A percentile compares a stretch with the other conserved stretches of the same genome.
phyloP scores from a whole-genome alignment of 495 filamentous ascomycete species.

The Xylaria sp. region DNA sequence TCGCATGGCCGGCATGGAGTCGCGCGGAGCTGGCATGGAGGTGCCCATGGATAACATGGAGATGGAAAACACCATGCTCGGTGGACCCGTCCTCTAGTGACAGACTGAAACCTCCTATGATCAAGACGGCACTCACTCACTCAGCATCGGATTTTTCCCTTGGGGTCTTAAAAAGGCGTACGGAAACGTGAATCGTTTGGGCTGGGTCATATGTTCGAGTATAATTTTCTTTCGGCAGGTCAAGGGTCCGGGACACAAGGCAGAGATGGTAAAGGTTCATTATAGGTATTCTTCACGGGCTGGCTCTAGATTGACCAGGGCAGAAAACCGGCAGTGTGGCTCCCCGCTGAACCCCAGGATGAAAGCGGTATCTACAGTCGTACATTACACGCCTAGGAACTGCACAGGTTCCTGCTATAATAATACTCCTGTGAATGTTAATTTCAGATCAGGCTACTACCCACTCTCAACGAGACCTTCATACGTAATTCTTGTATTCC shows the following conservation, averaged over 20 bases:
- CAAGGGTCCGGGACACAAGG: slow-evolving; percentile 20
- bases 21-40: slow-evolving; percentile 48
- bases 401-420: background rate
- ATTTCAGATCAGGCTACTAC: slow-evolving; percentile 3
- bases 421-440: background rate
- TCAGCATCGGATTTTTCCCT: background rate
- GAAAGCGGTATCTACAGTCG: slow-evolving; percentile 12
- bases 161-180: slow-evolving; percentile 24
- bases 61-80: slow-evolving; percentile 38
- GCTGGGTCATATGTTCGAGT: slow-evolving; percentile 22
- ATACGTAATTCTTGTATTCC: background rate
- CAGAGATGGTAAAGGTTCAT: slow-evolving; percentile 26
- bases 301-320: slow-evolving; percentile 19
- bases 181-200: slow-evolving; percentile 21
- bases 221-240: slow-evolving; percentile 24
- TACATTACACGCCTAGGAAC: background rate
- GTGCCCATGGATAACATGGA: slow-evolving; percentile 58
- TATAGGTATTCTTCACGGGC: slow-evolving; percentile 20
- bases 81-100: slow-evolving; percentile 39
- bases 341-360: background rate
- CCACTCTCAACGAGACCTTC: background rate
- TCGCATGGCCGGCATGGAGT: slow-evolving; percentile 50
- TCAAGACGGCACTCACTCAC: background rate
- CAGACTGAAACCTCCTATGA: too few relatives aligned
- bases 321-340: slow-evolving; percentile 20